A percentile compares a stretch with the other conserved stretches of the same genome.
Evolutionary conservation across 2,329 filamentous ascomycete genomes (phyloP).

Genomic region (Septoria petroselini): DNA sequence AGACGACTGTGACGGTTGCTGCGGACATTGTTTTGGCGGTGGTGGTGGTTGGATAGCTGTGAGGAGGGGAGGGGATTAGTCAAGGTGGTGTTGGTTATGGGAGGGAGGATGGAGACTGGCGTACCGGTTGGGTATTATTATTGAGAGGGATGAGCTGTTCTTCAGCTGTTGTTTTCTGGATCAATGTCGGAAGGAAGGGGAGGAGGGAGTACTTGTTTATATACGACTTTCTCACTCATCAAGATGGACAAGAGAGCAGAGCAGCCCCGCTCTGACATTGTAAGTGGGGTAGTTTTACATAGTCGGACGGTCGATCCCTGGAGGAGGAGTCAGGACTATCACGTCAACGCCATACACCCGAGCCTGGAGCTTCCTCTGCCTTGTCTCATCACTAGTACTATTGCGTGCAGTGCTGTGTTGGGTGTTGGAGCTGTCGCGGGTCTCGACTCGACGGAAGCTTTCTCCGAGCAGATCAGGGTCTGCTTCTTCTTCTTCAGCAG

Average conservation of each 20-base stretch:
- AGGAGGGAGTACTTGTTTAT: not conserved
- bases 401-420: no score
- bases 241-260: not conserved
- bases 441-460: conserved; percentile 14
- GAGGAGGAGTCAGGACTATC: not conserved
- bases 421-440: conserved; percentile 1
- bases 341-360: not conserved
- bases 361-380: not conserved
- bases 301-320: not conserved
- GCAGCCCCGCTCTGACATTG: not conserved
- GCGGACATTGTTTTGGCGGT: conserved; percentile 3
- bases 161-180: not conserved
- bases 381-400: not conserved
- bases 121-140: no score
- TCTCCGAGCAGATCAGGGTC: no score
- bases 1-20: conserved; percentile 36
- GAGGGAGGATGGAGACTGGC: no score
- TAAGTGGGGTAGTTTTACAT: conserved; percentile 5
- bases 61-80: no score
- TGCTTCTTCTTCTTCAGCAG: no score
- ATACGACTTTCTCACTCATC: not conserved
- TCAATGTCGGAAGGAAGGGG: not conserved
- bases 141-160: no score
- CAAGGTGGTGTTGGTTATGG: not conserved
- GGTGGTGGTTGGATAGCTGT: conserved; percentile 7